Evolutionary conservation across 2,329 filamentous ascomycete genomes (phyloP).

Genomic region (Verticillium isaacii): DNA sequence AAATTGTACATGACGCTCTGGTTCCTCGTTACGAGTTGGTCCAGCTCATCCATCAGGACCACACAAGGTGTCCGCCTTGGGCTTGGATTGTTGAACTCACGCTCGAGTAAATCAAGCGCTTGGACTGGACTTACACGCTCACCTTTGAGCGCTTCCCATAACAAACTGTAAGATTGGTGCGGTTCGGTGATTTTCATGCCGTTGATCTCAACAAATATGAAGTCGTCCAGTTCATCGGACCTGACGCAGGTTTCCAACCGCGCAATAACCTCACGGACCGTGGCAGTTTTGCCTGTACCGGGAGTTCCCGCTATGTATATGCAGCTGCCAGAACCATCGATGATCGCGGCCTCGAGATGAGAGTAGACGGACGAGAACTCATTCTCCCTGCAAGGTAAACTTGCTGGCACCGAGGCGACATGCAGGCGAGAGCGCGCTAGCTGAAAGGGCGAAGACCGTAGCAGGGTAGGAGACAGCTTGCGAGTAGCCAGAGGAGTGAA

Average conservation of each 20-base stretch:
- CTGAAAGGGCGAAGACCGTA: conserved; percentile 83
- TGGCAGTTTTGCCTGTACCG: conserved; percentile 95
- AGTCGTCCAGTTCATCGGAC: conserved; percentile 91
- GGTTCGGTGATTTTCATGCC: conserved; percentile 99
- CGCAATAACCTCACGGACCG: conserved; percentile 88
- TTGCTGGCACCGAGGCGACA: conserved; percentile 86
- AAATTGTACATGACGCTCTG: conserved; percentile 99
- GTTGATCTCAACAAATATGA: conserved; percentile 99
- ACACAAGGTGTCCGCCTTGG: conserved; percentile 91
- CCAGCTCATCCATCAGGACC: conserved; percentile 96
- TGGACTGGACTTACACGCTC: conserved; percentile 90
- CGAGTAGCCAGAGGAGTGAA: conserved; percentile 94
- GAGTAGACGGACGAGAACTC: conserved; percentile 92
- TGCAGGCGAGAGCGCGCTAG: conserved; percentile 84
- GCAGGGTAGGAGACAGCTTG: conserved; percentile 68
- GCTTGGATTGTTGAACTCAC: conserved; percentile 87
- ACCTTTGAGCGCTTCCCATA: conserved; percentile 94
- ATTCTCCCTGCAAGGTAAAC: conserved; percentile 83
- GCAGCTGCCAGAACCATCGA: conserved; percentile 87
- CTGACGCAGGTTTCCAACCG: conserved; percentile 83
- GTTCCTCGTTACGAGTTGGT: conserved; percentile 95
- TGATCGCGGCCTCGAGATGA: conserved; percentile 89
- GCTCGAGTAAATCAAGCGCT: conserved; percentile 83
- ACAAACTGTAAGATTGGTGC: conserved; percentile 87
- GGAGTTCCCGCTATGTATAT: conserved; percentile 99